Percentiles rank a stretch among this genome's conserved stretches.
Conservation (phyloP, 2,329 filamentous ascomycete species). For the Fusarium guadeloupense region DNA sequence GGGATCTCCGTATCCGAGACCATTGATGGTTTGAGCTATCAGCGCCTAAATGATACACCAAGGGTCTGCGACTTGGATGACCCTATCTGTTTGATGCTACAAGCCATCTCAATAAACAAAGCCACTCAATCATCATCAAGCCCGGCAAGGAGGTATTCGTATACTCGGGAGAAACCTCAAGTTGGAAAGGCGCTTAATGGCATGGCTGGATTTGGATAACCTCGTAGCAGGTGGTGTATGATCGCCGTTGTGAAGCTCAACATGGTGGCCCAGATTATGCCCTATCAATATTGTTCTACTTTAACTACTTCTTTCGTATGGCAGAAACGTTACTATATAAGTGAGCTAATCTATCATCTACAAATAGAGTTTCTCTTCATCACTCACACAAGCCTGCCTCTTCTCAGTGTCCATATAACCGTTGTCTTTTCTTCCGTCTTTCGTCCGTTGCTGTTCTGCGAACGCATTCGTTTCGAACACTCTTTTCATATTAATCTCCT, state of each 20-base stretch:
- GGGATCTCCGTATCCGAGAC: constrained; percentile 43
- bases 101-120: constrained; percentile 3
- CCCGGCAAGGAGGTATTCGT: constrained; percentile 5
- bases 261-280: constrained; percentile 1
- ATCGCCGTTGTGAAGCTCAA: constrained; percentile 16
- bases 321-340: constrained; percentile 38
- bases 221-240: constrained; percentile 29
- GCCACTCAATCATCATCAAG: background rate
- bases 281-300: constrained; percentile 21
- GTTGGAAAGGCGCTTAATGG: constrained; percentile 16
- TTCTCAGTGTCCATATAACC: constrained; percentile 13
- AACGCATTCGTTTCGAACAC: constrained; percentile 43
- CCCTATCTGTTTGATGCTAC: constrained; percentile 8
- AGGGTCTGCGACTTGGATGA: constrained; percentile 15
- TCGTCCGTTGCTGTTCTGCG: constrained; percentile 41
- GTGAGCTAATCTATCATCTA: constrained; percentile 20
- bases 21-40: constrained; percentile 8
- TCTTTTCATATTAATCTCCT: constrained; percentile 30
- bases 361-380: constrained; percentile 15
- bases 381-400: constrained; percentile 27
- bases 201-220: constrained; percentile 8
- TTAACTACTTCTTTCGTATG: constrained; percentile 18
- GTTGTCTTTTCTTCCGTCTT: constrained; percentile 24
- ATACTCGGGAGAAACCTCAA: background rate
- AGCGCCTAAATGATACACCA: constrained; percentile 16